Conservation (phyloP, 129 eudicot species). For the Artemisia annua region DNA sequence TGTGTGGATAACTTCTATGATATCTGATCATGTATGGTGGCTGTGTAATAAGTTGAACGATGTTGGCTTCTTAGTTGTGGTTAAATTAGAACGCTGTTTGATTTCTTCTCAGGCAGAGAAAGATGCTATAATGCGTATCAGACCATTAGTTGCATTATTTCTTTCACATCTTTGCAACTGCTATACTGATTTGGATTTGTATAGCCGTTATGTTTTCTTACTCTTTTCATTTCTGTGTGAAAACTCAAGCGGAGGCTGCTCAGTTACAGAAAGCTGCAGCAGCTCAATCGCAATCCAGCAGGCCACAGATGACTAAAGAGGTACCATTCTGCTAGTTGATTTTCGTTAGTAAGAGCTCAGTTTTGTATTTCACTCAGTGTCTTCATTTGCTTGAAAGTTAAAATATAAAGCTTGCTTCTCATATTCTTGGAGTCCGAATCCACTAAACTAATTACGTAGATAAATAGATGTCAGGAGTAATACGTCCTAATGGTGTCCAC, state of each 20-base stretch:
- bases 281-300: conserved; percentile 35
- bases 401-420: not conserved
- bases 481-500: too few relatives aligned
- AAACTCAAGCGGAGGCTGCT: conserved; percentile 70
- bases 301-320: conserved; percentile 64
- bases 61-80: conserved; percentile 10
- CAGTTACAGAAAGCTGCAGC: conserved; percentile 37
- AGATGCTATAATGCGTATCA: conserved; percentile 42
- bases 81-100: conserved; percentile 12
- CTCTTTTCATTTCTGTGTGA: conserved; percentile 6
- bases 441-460: not conserved
- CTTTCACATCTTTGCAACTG: not conserved
- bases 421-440: not conserved
- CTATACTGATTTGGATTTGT: not conserved
- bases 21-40: conserved; percentile 1
- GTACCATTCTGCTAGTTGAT: conserved; percentile 24
- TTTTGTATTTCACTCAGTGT: not conserved
- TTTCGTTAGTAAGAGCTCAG: not conserved
- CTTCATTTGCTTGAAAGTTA: not conserved
- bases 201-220: not conserved
- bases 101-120: conserved; percentile 76
- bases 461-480: not conserved
- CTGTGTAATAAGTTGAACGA: conserved; percentile 7
- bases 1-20: not conserved
- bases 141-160: too few relatives aligned